Percentiles rank a stretch among this genome's conserved stretches.
These are phyloP conservation scores for Paecilomyces sp. DNA, from an alignment of 2,329 filamentous ascomycete species.

Conservation along the genomic window DNA sequence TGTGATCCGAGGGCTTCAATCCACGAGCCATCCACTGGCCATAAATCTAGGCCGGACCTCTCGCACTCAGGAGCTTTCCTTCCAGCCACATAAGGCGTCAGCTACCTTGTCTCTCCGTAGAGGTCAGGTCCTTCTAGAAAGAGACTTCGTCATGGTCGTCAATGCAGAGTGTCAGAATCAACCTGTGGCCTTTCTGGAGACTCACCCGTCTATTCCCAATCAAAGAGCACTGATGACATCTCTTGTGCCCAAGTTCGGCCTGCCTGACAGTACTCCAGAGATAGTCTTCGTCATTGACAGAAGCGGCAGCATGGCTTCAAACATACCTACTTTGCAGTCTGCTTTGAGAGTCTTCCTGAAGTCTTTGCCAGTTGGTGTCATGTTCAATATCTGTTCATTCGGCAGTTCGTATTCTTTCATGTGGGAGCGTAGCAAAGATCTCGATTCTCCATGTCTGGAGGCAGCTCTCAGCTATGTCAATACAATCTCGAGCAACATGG, in stretches of 20 bases:
- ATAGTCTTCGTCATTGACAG: conserved; percentile 68
- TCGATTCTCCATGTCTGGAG: conserved; percentile 39
- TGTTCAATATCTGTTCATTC: conserved; percentile 55
- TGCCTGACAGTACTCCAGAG: conserved; percentile 52
- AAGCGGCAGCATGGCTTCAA: conserved; percentile 53
- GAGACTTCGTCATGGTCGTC: conserved; percentile 62
- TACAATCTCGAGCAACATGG: conserved; percentile 40
- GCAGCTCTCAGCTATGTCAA: conserved; percentile 38
- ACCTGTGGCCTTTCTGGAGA: conserved; percentile 61
- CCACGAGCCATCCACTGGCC: conserved; percentile 61
- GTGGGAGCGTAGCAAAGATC: conserved; percentile 42
- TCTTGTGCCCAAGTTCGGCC: conserved; percentile 61
- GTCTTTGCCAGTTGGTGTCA: conserved; percentile 48
- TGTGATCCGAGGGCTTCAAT: conserved; percentile 56
- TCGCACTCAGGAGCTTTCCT: conserved; percentile 35
- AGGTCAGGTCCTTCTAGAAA: conserved; percentile 37
- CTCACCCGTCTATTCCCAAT: conserved; percentile 53
- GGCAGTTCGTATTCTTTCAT: conserved; percentile 41
- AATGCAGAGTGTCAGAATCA: conserved; percentile 52
- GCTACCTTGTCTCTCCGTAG: conserved; percentile 49
- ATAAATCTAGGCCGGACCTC: conserved; percentile 57
- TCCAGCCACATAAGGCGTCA: conserved; percentile 54
- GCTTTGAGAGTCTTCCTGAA: conserved; percentile 53
- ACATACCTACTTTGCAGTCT: conserved; percentile 41
- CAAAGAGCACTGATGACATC: conserved; percentile 65